Evolutionary conservation across 441 rosid species (phyloP).

Genomic region (Syzygium malaccense): DNA sequence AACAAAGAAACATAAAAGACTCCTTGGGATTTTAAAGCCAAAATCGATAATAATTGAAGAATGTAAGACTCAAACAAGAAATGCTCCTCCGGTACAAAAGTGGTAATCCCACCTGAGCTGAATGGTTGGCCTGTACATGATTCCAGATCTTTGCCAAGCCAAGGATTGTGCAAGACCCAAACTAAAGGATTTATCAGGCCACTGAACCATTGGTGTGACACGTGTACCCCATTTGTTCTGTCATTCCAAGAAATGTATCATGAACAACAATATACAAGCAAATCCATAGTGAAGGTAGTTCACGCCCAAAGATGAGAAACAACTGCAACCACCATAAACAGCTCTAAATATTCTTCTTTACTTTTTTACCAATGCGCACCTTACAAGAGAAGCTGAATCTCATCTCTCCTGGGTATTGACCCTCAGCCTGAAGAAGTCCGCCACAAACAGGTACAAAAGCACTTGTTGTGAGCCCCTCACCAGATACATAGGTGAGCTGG

Average conservation of each 20-base stretch:
- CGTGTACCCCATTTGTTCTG: conserved; percentile 90
- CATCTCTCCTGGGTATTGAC: conserved; percentile 99
- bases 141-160: conserved; percentile 86
- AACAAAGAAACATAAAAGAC: not conserved
- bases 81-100: not conserved
- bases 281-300: not conserved
- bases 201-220: conserved; percentile 72
- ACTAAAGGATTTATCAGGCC: conserved; percentile 82
- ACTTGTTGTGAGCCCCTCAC: conserved; percentile 89
- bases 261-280: not conserved
- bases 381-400: conserved; percentile 80
- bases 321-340: not conserved
- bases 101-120: conserved; percentile 47
- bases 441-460: conserved; percentile 81
- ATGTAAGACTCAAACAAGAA: not conserved
- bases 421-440: conserved; percentile 95
- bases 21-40: not conserved
- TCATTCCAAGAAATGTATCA: not conserved
- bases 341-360: not conserved
- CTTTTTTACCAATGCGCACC: conserved; percentile 27
- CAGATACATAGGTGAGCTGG: conserved; percentile 80
- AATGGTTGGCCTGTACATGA: conserved; percentile 69
- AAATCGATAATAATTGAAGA: not conserved
- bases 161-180: conserved; percentile 66
- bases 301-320: not conserved